phyloP scores from a whole-genome alignment of 108 stramenopile species.

The Schizochytrium sp. region DNA sequence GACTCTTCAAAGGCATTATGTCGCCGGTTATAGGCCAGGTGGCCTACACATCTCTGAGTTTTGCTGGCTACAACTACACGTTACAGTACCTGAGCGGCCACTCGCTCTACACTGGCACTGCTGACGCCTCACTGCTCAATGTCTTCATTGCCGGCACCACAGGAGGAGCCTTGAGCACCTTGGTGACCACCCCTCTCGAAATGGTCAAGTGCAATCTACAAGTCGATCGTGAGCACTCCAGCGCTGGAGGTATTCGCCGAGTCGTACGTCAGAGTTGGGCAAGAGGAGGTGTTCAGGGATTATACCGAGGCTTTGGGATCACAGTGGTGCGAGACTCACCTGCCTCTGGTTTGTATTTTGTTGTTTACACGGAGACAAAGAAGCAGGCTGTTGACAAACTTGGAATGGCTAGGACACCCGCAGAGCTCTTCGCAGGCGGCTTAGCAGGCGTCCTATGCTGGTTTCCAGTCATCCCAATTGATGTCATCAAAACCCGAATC shows the following conservation, averaged over 20 bases:
- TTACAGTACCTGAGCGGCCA: constrained; percentile 41
- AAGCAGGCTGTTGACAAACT: not conserved
- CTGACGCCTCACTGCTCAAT: not conserved
- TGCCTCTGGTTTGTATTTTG: constrained; percentile 71
- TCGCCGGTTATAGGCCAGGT: constrained; percentile 68
- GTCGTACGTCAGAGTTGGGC: constrained; percentile 61
- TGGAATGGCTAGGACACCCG: not conserved
- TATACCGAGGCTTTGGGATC: constrained; percentile 63
- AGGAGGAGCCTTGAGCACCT: constrained; percentile 69
- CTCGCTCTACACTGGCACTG: not conserved
- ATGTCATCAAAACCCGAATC: constrained; percentile 71
- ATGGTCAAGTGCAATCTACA: constrained; percentile 75
- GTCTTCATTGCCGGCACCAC: constrained; percentile 70
- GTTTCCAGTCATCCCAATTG: constrained; percentile 71
- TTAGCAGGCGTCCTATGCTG: constrained; percentile 71
- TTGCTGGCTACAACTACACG: constrained; percentile 69
- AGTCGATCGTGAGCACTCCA: constrained; percentile 51
- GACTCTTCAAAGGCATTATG: constrained; percentile 71
- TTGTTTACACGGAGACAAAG: constrained; percentile 66
- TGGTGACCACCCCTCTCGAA: constrained; percentile 70
- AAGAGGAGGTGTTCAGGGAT: constrained; percentile 64
- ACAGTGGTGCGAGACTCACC: constrained; percentile 70
- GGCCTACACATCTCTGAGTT: constrained; percentile 69
- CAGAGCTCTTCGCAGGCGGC: constrained; percentile 68
- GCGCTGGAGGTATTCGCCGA: constrained; percentile 19